Base-by-base conservation (phyloP, 116 monocot species). In the Zostera marina region DNA sequence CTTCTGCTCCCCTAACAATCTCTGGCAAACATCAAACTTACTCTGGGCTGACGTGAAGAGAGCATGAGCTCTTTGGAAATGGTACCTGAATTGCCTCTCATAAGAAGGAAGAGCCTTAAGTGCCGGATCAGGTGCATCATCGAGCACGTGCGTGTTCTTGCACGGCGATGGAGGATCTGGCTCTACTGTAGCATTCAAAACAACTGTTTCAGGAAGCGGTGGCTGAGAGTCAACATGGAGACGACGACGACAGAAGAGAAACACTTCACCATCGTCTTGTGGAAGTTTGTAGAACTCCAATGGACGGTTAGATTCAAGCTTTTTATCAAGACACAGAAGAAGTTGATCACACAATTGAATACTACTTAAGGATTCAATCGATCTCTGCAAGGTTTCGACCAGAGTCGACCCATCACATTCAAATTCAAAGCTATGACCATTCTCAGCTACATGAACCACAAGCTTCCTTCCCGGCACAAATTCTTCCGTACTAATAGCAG, bases 371-470 rank as follows among this genome's bases (percentile, higher is more conserved):
- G 63, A 48, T 56, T 99, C 75, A 40, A 99, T 74, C 7, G 74
- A 68, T 14, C 72, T 56, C 71, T 87, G 84, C 41, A 99, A 72
- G 6, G 69, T 69, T 47, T 81, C 87, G 9, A 99, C 81, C 8
- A 60, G 60, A 14, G 91, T 99, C 8, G 79, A 69, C 15, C 75
- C 83, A 20, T 87, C 79, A 68, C 99, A 99, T 14, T 79, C 77
- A 52, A 99, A 79, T 77, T 91, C 87, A 47, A 91, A 84, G 70
- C 79, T 87, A 56, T 77, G 77, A 12, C 99, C 99, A 47, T 91
- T 91, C 72, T 99, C 91, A 0, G 91, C 76, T 10, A 83, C 65
- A 63, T 99, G 77, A 41, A 91, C 84, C 22, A 76, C 24, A 22
- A 99, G 91, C 65, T 78, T 96, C 67, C 66, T 64, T 41, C 87